Evolutionary conservation across 768 basidiomycete species (phyloP).

Genomic region (Coprinopsis cinerea): DNA sequence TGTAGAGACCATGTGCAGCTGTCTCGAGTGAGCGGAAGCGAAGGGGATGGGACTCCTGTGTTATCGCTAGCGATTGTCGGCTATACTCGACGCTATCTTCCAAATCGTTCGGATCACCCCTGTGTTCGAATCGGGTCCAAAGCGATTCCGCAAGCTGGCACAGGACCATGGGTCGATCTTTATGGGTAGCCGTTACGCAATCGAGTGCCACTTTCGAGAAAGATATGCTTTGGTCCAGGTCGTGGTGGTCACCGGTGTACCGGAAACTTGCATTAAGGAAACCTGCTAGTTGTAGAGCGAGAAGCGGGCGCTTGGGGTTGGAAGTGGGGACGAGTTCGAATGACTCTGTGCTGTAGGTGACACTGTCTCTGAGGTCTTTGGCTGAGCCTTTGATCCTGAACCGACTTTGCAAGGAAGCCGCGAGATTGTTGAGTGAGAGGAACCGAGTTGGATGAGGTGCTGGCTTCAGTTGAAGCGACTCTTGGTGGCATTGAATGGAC

Average conservation of each 20-base stretch:
- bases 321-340: neutral
- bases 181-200: conserved; percentile 2
- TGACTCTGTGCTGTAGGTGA: neutral
- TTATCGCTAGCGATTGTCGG: conserved; percentile 10
- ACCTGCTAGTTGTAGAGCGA: neutral
- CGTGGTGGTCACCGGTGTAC: neutral
- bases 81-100: conserved; percentile 10
- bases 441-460: neutral
- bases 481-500: neutral
- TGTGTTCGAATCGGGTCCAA: conserved; percentile 10
- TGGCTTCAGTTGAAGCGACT: neutral
- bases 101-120: conserved; percentile 3
- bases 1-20: neutral
- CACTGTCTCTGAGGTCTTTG: too few relatives aligned
- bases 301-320: neutral
- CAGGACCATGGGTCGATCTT: conserved; percentile 1
- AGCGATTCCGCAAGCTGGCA: neutral
- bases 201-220: conserved; percentile 10
- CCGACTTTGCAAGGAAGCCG: neutral
- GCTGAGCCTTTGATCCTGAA: too few relatives aligned
- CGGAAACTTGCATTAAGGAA: too few relatives aligned
- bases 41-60: conserved; percentile 1
- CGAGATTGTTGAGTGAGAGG: neutral
- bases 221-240: conserved; percentile 13
- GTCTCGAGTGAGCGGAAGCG: neutral